Evolutionary conservation across 345 rosid genomes (phyloP), one percentile per base, ranked within the genome.

Genomic region (Hibiscus syriacus): DNA sequence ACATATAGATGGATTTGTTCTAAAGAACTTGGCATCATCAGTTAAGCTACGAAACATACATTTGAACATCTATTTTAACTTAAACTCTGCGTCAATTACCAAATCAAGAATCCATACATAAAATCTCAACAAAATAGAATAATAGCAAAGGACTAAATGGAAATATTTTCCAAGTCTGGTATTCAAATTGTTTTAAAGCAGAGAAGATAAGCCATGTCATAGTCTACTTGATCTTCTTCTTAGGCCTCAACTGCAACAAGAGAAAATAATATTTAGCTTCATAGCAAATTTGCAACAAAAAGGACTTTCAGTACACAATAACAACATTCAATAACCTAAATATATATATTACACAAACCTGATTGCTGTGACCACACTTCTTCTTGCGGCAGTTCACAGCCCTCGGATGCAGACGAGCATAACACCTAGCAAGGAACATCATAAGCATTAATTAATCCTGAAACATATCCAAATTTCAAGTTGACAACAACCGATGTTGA

Each of bases 351-450:
- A 32, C 1, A 41, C 39, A 50, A 48, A 92, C 98, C 97, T 90
- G 97, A 74, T 93, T 93, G 90, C 96, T 93, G 65, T 93, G 98
- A 12, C 98, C 98, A 50, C 98, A 93, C 78, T 93, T 93, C 90
- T 93, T 93, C 90, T 93, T 93, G 78, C 98, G 72, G 82, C 98
- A 93, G 79, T 90, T 93, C n/a, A 93, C 98, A 55, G 97, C 97
- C 67, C 98, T 85, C 7, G 97, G 98, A 68, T 93, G 98, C 72
- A 55, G 32, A 55, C 59, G 59, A 55, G 59, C 59, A 55, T 55
- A 55, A 6, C 59, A 55, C 59, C 59, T 55, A 55, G 17, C 19
- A 55, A 54, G 3, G 34, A 8, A 64, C 34, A 45, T 16, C 26
- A 1, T 2, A 25, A 62, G 1, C 1, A 41, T 14, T 8, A 39